Percentiles rank a stretch among this genome's conserved stretches.
Evolutionary conservation across 83 land plant genomes (phyloP).

Genomic region (Larix sibirica): DNA sequence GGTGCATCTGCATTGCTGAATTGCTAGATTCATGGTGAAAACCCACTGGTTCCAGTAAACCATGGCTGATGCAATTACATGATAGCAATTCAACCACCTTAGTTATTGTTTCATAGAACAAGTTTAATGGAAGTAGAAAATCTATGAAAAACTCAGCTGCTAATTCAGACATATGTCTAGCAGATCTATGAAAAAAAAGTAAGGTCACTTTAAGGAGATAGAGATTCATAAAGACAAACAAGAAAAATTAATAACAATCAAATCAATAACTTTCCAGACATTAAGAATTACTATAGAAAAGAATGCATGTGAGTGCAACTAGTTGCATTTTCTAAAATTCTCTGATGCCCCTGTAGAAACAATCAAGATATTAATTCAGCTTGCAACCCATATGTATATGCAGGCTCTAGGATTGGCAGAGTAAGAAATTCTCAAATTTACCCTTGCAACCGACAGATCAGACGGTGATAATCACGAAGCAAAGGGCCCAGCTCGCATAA

Average conservation of each 20-base stretch:
- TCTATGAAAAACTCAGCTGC: not conserved
- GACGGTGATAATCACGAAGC: slow-evolving; percentile 86
- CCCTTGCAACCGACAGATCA: slow-evolving; percentile 48
- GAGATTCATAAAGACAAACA: not conserved
- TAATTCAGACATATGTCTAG: not conserved
- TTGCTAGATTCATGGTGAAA: slow-evolving; percentile 17
- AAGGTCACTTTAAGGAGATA: not conserved
- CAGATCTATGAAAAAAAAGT: not conserved
- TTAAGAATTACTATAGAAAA: not conserved
- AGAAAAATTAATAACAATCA: not conserved
- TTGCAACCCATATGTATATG: not conserved
- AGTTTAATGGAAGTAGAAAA: not conserved
- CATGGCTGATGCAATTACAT: slow-evolving; percentile 20
- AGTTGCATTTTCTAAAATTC: not conserved
- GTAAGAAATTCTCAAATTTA: slow-evolving; percentile 28
- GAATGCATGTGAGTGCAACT: not conserved
- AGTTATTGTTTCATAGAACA: not conserved
- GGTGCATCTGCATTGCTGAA: slow-evolving; percentile 38
- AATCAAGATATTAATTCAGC: not conserved
- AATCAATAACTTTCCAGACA: not conserved
- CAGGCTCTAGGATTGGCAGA: too few relatives aligned
- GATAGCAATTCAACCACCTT: not conserved
- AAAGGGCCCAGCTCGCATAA: slow-evolving; percentile 80
- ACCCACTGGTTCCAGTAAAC: slow-evolving; percentile 11
- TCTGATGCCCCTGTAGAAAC: not conserved